Base-by-base conservation (phyloP, 257 asterid genomes). In the Nicotiana otophora region DNA sequence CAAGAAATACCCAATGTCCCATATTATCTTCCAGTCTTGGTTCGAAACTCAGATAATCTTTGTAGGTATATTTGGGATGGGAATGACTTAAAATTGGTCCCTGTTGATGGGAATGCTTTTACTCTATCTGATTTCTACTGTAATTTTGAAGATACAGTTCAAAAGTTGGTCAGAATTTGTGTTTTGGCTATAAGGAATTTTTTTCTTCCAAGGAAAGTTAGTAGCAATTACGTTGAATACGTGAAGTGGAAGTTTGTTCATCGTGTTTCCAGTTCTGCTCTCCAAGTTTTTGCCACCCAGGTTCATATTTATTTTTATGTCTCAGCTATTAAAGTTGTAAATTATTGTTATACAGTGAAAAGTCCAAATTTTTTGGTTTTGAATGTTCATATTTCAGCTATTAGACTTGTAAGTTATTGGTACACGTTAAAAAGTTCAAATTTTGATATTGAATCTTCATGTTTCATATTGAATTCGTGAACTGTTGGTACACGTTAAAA, bases 271-370 rank as follows among this genome's bases (percentile, higher is more conserved):
- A 92, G 98, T 92, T 96, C 98, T 42, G 93, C 99, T 81, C 95
- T 96, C 81, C 98, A 94, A 88, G 97, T 96, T 89, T 95, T 94
- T 81, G 99, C 99, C 4, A 96, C 99, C 42, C 98, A 94, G 98
- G 99, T 94, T 31, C 36, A 30, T 6, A 11, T 62, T 61, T 28
- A 4, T 33, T 65, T 53, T 16, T 33, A 9, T 39, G 28, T 42
- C 62, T 81, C 54, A 36, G 53, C 63, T 34, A 12, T 76, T 53
- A 12, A 16, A 51, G 60, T 17, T 77, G 28, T 63, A 58, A 15
- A 33, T 78, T 10, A 20, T 48, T 60, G 23, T 3, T 33, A 7
- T 60, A 15, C 48, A 33, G 46, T 28, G 39, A 14, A 42, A 9
- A 42, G 3, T 42, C 51, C 51, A 42, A 9, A 42, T 12, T 2